Base-by-base conservation (phyloP, 1,284 basidiomycete species). In the Agroathelia rolfsii region DNA sequence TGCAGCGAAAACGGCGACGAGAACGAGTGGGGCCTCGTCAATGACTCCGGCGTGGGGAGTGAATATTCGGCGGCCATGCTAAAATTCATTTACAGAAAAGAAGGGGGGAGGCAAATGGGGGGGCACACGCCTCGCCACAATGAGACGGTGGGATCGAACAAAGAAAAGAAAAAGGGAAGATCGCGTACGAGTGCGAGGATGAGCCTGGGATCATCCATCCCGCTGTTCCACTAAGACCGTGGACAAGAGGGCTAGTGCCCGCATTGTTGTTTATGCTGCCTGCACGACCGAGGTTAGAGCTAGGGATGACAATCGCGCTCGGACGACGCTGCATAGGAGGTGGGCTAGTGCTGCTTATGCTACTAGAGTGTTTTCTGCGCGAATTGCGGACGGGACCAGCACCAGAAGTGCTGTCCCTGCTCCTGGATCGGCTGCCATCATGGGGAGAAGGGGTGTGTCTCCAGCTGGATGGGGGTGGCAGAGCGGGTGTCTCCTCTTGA, bases 291-390 rank as follows among this genome's bases (percentile, higher is more conserved):
- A 12, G 30, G 38, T 13, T 38, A 25, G 28, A 51, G 17, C 63
- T 58, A 1, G 74, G 76, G 41, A 77, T 79, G 34, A 76, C 58
- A 46, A 78, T 74, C 11, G 71, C 72, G 44, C 68, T 66, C 1
- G 64, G 60, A 38, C 47, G 43, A 40, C 43, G 45, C 34, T 51
- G 49, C 15, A 55, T 53, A 15, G 64, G 64, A 10, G 65, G 65
- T 21, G 64, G 61, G 25, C 56, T 57, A 41, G 52, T 40, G 52
- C 54, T 45, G 7, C 72, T 70, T 6, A 60, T 50, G 21, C 43
- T 47, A 14, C 46, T 45, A 19, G 39, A 29, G 34, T 32, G 16
- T 24, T 34, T 15, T 35, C 10, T 32, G 35, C 30, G 23, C 37
- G 60, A 57, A 5, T 66, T 69, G 35, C 71, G 55, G 6, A 68